These are phyloP conservation scores for Chrysochromulina tobinii DNA, from an alignment of 78 protist species.

Conservation along the genomic window DNA sequence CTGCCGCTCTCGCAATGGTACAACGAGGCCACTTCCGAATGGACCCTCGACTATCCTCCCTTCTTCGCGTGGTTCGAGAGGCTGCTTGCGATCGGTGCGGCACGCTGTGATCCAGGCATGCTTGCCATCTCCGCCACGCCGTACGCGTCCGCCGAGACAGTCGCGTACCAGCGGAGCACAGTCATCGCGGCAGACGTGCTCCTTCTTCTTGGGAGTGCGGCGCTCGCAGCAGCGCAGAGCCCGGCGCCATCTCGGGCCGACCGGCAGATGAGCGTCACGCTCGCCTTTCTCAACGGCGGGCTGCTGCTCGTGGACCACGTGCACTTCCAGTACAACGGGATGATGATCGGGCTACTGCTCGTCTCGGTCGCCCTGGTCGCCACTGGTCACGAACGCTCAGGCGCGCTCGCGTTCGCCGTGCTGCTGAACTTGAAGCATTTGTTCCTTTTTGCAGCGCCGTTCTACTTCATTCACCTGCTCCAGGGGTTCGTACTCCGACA, in stretches of 20 bases:
- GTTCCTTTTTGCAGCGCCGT: constrained; percentile 81
- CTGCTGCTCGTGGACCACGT: constrained; percentile 78
- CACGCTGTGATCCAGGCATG: constrained; percentile 70
- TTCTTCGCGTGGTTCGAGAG: constrained; percentile 93
- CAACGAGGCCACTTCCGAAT: constrained; percentile 60
- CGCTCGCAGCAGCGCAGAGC: background rate
- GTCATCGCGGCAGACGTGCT: constrained; percentile 67
- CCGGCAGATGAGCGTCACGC: background rate
- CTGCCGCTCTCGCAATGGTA: constrained; percentile 72
- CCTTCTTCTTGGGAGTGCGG: constrained; percentile 19
- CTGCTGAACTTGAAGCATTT: constrained; percentile 87
- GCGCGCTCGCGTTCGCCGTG: constrained; percentile 63
- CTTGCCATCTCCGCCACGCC: constrained; percentile 36
- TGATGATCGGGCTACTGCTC: constrained; percentile 70
- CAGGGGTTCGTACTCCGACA: constrained; percentile 47
- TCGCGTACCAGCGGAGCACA: constrained; percentile 74
- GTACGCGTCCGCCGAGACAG: constrained; percentile 51
- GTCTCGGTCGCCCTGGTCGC: background rate
- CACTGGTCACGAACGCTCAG: background rate
- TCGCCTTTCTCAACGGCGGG: constrained; percentile 64
- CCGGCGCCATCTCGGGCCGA: background rate
- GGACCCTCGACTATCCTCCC: constrained; percentile 98
- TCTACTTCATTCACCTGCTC: constrained; percentile 68
- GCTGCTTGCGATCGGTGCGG: constrained; percentile 15
- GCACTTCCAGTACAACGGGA: constrained; percentile 93